phyloP scores from a whole-genome alignment of 2,329 filamentous ascomycete genomes.

The Fusarium kyushuense region DNA sequence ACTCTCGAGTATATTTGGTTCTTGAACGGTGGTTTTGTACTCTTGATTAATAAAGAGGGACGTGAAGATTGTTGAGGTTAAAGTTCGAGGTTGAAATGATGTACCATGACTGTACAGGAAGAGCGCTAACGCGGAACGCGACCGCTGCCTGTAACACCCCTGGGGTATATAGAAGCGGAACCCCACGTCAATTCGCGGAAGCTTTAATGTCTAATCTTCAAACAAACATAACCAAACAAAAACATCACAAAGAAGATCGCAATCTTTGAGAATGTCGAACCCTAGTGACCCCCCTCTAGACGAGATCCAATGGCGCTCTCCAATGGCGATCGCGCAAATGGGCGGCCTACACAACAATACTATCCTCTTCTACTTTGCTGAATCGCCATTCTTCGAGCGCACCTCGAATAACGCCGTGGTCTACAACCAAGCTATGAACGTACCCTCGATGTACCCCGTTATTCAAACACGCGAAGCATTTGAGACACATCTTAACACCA shows the following conservation, averaged over 20 bases:
- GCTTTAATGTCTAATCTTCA: conserved; percentile 14
- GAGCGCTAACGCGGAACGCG: conserved; percentile 28
- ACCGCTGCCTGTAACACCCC: conserved; percentile 22
- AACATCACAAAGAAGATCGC: not conserved
- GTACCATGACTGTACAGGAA: conserved; percentile 23
- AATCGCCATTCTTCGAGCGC: conserved; percentile 75
- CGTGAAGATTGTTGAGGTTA: conserved; percentile 11
- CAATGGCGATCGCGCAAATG: conserved; percentile 62
- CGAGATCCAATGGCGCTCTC: conserved; percentile 75
- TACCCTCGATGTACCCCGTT: conserved; percentile 67
- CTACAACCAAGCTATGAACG: conserved; percentile 71
- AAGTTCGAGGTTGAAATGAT: conserved; percentile 14
- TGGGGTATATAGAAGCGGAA: conserved; percentile 25
- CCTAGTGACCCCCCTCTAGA: conserved; percentile 68
- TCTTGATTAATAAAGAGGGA: not conserved
- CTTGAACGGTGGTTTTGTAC: not conserved
- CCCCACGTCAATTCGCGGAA: conserved; percentile 32
- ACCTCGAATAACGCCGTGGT: conserved; percentile 76
- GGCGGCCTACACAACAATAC: conserved; percentile 73
- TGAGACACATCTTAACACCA: conserved; percentile 70
- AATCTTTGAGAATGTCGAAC: conserved; percentile 54
- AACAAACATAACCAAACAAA: conserved; percentile 20
- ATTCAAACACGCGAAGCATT: conserved; percentile 73
- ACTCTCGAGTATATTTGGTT: not conserved
- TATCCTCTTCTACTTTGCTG: conserved; percentile 75